phyloP scores from a whole-genome alignment of 192 early-diverging fungal genomes.

The Coemansia sp. region DNA sequence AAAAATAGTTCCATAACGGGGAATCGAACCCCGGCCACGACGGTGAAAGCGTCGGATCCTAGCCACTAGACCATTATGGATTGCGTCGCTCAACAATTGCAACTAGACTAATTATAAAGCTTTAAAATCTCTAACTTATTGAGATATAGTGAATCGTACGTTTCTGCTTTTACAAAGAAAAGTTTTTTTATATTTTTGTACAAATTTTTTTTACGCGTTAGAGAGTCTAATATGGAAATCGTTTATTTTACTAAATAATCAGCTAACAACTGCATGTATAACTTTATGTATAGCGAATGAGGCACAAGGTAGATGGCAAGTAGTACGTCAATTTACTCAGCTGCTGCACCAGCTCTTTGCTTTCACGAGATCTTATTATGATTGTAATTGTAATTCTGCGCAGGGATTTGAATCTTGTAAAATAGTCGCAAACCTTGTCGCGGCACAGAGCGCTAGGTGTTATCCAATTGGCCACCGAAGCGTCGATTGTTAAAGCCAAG shows the following conservation, averaged over 20 bases:
- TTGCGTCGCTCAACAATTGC: neutral
- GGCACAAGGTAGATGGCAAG: neutral
- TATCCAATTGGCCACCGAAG: slow-evolving; percentile 11
- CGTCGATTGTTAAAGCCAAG: slow-evolving; percentile 18
- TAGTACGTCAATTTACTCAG: too few species aligned
- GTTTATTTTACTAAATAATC: too few species aligned
- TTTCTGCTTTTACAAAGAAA: neutral
- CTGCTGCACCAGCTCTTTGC: neutral
- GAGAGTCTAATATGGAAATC: too few species aligned
- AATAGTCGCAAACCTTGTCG: neutral
- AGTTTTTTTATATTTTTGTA: too few species aligned
- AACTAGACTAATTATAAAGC: neutral
- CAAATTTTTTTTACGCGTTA: too few species aligned
- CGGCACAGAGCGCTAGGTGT: slow-evolving; percentile 3
- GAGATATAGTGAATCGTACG: neutral
- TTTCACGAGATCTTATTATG: neutral
- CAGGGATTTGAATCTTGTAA: neutral
- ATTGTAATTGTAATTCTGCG: neutral
- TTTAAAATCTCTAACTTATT: neutral
- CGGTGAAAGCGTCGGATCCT: slow-evolving; percentile 86
- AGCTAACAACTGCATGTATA: too few species aligned
- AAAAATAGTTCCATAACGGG: slow-evolving; percentile 32
- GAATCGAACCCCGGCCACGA: slow-evolving; percentile 81
- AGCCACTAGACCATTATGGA: slow-evolving; percentile 79
- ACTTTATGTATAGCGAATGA: too few species aligned